A percentile compares a stretch with the other conserved stretches of the same genome.
Conservation (phyloP, 2,329 filamentous ascomycete species). For the Pezicula neosporulosa region DNA sequence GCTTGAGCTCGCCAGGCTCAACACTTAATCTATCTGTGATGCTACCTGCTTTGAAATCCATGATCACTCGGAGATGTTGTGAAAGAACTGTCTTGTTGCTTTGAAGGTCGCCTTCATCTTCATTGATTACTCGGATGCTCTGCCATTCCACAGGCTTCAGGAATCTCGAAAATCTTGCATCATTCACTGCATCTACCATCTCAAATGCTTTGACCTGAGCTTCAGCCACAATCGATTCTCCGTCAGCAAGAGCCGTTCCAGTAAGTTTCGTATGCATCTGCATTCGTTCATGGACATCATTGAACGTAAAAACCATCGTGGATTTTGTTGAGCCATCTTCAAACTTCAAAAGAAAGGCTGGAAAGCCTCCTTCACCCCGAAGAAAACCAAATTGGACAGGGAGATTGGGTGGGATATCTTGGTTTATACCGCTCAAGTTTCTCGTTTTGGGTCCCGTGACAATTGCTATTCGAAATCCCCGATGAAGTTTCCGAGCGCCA, state of each 20-base stretch:
- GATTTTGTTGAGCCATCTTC: conserved; percentile 39
- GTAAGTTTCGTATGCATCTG: conserved; percentile 70
- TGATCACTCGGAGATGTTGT: conserved; percentile 70
- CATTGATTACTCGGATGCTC: conserved; percentile 68
- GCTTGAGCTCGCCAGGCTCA: conserved; percentile 67
- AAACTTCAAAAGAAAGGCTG: conserved; percentile 64
- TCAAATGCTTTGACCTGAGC: conserved; percentile 62
- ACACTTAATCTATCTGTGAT: conserved; percentile 83
- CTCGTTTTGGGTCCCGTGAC: conserved; percentile 76
- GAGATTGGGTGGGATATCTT: conserved; percentile 59
- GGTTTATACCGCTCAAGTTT: conserved; percentile 72
- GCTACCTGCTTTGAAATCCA: conserved; percentile 72
- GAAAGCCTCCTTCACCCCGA: conserved; percentile 65
- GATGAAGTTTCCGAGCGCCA: conserved; percentile 69
- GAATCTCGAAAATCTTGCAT: conserved; percentile 19
- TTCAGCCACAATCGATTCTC: conserved; percentile 70
- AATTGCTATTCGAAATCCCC: conserved; percentile 75
- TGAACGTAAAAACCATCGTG: conserved; percentile 75
- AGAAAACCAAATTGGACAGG: conserved; percentile 78
- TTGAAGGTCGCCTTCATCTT: conserved; percentile 54
- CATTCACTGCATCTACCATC: conserved; percentile 52
- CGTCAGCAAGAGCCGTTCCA: conserved; percentile 63
- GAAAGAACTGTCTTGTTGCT: conserved; percentile 68
- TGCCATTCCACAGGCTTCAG: conserved; percentile 54
- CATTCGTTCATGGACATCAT: conserved; percentile 66